A percentile compares a stretch with the other conserved stretches of the same genome.
These are phyloP conservation scores for Carex pumila DNA, from an alignment of 176 grass and related monocot genomes.

Conservation along the genomic window DNA sequence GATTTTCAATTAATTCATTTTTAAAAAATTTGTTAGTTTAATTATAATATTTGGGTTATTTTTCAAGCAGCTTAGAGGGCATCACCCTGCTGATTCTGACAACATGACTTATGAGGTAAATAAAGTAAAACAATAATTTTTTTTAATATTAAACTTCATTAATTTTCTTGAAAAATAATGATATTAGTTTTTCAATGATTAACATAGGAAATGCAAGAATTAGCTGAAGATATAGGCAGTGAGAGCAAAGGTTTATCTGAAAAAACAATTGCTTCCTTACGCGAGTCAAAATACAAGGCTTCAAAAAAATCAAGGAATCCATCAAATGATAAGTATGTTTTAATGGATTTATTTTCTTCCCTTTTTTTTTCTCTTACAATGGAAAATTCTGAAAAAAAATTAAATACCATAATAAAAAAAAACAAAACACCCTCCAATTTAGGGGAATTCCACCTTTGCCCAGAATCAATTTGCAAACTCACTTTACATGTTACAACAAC, in stretches of 20 bases:
- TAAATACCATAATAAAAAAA: no score
- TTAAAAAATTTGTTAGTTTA: neutral
- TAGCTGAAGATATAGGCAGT: conserved; percentile 20
- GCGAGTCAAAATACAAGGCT: neutral
- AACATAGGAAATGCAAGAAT: conserved; percentile 14
- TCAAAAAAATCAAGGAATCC: neutral
- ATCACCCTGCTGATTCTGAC: conserved; percentile 24
- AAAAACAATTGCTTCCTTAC: conserved; percentile 3
- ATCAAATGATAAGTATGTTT: conserved; percentile 13
- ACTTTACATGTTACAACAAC: no score
- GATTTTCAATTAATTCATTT: neutral
- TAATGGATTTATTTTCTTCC: neutral
- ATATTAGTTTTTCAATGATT: neutral
- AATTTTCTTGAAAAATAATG: neutral
- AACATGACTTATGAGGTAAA: conserved; percentile 34
- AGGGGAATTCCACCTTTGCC: no score
- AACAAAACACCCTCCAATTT: no score
- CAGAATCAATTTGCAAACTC: no score
- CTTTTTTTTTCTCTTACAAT: neutral
- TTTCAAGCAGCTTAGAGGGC: neutral
- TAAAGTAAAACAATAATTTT: neutral
- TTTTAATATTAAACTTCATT: neutral
- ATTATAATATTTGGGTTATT: neutral
- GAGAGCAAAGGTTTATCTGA: conserved; percentile 34
- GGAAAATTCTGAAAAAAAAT: no score